Evolutionary conservation across 2,329 filamentous ascomycete species (phyloP).

Genomic region (Didymella pomorum): DNA sequence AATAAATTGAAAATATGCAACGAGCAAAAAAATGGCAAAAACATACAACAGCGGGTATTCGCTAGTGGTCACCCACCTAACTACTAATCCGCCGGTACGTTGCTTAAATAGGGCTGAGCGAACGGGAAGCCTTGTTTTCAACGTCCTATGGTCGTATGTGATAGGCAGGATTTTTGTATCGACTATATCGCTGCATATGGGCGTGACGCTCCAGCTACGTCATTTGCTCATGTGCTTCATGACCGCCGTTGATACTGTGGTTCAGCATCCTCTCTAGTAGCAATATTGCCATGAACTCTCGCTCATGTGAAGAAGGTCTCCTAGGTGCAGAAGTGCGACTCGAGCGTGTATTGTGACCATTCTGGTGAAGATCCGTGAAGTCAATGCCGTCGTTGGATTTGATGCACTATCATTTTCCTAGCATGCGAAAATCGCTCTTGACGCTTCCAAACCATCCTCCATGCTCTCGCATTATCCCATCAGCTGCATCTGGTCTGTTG

Average conservation of each 20-base stretch:
- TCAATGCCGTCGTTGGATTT: background rate
- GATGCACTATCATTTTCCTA: background rate
- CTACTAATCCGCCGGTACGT: no score
- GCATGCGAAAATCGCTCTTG: background rate
- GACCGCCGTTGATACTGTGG: background rate
- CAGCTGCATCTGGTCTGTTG: constrained; percentile 87
- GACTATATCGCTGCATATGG: no score
- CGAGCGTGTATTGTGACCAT: background rate
- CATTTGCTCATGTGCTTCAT: no score
- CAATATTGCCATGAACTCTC: no score
- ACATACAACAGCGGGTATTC: no score
- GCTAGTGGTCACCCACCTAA: no score
- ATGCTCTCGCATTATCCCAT: constrained; percentile 72
- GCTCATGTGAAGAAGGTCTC: no score
- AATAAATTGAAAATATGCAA: no score
- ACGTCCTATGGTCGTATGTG: constrained; percentile 3
- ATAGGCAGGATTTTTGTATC: no score
- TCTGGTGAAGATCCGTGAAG: background rate
- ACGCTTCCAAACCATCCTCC: background rate
- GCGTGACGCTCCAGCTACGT: no score
- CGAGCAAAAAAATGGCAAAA: no score
- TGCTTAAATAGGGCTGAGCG: background rate
- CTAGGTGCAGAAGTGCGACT: background rate
- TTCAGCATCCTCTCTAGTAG: no score
- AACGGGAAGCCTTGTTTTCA: constrained; percentile 1